These are phyloP conservation scores for Phlyctochytrium bullatum DNA, from an alignment of 192 early-diverging fungal genomes.

Conservation along the genomic window DNA sequence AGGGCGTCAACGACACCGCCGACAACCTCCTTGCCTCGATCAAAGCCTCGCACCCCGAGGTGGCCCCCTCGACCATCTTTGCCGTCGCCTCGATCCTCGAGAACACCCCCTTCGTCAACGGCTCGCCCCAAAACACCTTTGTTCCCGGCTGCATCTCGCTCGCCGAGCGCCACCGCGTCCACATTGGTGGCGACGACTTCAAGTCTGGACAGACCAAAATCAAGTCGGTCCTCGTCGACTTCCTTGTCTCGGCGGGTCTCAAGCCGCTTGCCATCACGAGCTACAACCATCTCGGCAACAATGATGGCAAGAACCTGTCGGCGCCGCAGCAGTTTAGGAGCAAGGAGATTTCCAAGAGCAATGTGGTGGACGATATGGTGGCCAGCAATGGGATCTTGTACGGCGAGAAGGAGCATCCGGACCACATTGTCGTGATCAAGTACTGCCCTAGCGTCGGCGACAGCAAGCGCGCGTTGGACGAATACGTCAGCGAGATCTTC, in stretches of 20 bases:
- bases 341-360: slow-evolving; percentile 99
- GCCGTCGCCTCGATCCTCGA: slow-evolving; percentile 95
- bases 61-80: slow-evolving; percentile 95
- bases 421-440: slow-evolving; percentile 96
- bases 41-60: slow-evolving; percentile 77
- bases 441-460: slow-evolving; percentile 96
- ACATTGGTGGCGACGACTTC: slow-evolving; percentile 99
- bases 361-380: slow-evolving; percentile 99
- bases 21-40: slow-evolving; percentile 87
- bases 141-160: slow-evolving; percentile 91
- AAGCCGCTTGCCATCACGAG: slow-evolving; percentile 95
- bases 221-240: slow-evolving; percentile 98
- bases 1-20: slow-evolving; percentile 96
- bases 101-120: slow-evolving; percentile 96
- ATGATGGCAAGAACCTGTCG: slow-evolving; percentile 98
- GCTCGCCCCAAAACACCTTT: slow-evolving; percentile 99
- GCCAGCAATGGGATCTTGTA: slow-evolving; percentile 90
- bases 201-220: slow-evolving; percentile 99
- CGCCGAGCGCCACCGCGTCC: slow-evolving; percentile 82
- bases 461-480: slow-evolving; percentile 97
- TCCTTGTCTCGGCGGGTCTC: slow-evolving; percentile 98
- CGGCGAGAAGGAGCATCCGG: slow-evolving; percentile 72
- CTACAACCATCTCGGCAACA: slow-evolving; percentile 99
- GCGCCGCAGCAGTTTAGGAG: slow-evolving; percentile 97
- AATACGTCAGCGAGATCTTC: slow-evolving; percentile 98